A percentile compares a stretch with the other conserved stretches of the same genome.
phyloP scores from a whole-genome alignment of 83 land plant genomes.

The Picea abies region DNA sequence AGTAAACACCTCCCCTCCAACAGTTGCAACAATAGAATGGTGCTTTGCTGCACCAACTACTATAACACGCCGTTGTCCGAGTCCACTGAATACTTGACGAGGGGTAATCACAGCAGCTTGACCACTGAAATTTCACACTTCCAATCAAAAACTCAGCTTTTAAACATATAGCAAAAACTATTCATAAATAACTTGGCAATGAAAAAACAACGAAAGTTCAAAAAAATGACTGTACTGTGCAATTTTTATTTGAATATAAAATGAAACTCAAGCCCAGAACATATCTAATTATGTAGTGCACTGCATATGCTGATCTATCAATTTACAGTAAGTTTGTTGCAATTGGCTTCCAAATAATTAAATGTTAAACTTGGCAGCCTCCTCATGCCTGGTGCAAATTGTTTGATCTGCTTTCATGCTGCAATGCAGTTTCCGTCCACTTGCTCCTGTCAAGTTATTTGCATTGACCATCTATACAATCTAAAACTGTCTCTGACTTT shows the following conservation, averaged over 20 bases:
- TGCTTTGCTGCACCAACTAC: conserved; percentile 96
- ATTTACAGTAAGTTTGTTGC: background rate
- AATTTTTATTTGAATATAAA: background rate
- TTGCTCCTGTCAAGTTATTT: too few species aligned
- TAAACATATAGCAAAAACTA: background rate
- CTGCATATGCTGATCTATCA: background rate
- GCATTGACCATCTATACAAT: too few species aligned
- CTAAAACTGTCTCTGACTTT: too few species aligned
- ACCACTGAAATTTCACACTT: conserved; percentile 60
- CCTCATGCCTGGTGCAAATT: too few species aligned
- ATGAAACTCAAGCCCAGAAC: background rate
- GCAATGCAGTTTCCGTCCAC: too few species aligned
- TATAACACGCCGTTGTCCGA: conserved; percentile 72
- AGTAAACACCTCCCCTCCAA: conserved; percentile 94
- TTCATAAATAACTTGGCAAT: background rate
- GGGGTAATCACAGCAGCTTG: conserved; percentile 99
- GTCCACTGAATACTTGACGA: conserved; percentile 67
- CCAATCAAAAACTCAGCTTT: conserved; percentile 6
- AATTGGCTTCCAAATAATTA: too few species aligned
- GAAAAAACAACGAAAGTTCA: background rate
- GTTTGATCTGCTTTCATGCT: too few species aligned
- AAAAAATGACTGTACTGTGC: background rate
- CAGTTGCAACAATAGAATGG: conserved; percentile 91
- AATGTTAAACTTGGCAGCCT: too few species aligned
- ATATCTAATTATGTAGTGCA: background rate